A percentile compares a stretch with the other conserved stretches of the same genome.
phyloP scores from a whole-genome alignment of 2,329 filamentous ascomycete genomes.

The Catunica adiposa region DNA sequence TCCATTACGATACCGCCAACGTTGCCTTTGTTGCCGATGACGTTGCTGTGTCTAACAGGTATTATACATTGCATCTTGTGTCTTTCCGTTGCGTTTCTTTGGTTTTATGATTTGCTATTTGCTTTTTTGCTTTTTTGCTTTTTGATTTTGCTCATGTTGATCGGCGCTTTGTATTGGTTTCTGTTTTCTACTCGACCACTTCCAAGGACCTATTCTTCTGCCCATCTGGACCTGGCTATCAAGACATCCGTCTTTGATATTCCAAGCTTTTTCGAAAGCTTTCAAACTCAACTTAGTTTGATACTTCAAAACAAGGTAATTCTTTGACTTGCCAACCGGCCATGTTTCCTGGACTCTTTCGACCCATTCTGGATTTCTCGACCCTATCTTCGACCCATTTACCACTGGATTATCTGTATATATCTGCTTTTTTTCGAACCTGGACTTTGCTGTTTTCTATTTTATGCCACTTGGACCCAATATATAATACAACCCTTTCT shows the following conservation, averaged over 20 bases:
- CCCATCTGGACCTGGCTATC: constrained; percentile 1
- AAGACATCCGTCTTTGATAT: constrained; percentile 4
- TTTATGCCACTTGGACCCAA: constrained; percentile 1
- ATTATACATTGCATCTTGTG: constrained; percentile 33
- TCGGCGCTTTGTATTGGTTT: constrained; percentile 21
- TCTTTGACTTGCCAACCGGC: not conserved
- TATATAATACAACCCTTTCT: constrained; percentile 3
- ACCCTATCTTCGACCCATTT: constrained; percentile 2
- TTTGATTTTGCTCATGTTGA: constrained; percentile 20
- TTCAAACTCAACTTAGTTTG: constrained; percentile 7
- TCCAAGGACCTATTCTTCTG: constrained; percentile 3
- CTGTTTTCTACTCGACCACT: constrained; percentile 14
- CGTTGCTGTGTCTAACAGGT: constrained; percentile 35
- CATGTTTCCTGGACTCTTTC: not conserved
- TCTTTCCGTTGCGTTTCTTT: constrained; percentile 18
- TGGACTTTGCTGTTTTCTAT: constrained; percentile 11
- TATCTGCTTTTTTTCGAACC: not conserved
- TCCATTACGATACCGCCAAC: constrained; percentile 13
- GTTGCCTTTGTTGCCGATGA: constrained; percentile 36
- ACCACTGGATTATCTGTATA: constrained; percentile 2
- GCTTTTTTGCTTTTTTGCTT: constrained; percentile 1
- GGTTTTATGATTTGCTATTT: constrained; percentile 14
- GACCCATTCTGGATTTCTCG: not conserved
- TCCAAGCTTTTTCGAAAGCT: not conserved
- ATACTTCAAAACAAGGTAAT: not conserved